These are phyloP conservation scores for Rhazya stricta DNA, from an alignment of 257 asterid genomes.

Conservation along the genomic window DNA sequence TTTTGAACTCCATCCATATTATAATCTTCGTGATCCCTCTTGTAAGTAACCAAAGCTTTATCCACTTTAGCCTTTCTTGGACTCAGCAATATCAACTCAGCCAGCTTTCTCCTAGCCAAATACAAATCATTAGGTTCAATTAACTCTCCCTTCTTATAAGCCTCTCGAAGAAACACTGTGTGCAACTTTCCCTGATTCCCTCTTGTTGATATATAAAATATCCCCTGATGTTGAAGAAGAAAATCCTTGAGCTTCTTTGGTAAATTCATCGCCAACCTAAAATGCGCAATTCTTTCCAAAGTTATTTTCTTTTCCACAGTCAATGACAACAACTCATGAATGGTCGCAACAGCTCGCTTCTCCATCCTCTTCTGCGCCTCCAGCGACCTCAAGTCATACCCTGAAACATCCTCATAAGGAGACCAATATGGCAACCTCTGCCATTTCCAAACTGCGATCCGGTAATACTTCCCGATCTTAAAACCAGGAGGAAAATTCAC, in stretches of 20 bases:
- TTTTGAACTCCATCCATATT: conserved; percentile 24
- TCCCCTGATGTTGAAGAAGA: conserved; percentile 84
- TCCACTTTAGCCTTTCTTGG: conserved; percentile 62
- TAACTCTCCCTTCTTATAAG: conserved; percentile 75
- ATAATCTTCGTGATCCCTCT: conserved; percentile 39
- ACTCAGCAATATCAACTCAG: conserved; percentile 54
- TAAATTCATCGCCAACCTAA: conserved; percentile 67
- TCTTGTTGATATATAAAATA: conserved; percentile 71
- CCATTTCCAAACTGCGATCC: conserved; percentile 91
- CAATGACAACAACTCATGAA: conserved; percentile 62
- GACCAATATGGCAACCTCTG: conserved; percentile 96
- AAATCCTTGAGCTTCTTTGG: conserved; percentile 87
- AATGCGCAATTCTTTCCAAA: conserved; percentile 77
- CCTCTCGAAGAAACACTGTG: conserved; percentile 84
- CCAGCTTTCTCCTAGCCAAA: conserved; percentile 76
- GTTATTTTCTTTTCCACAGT: conserved; percentile 78
- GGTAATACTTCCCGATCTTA: conserved; percentile 75
- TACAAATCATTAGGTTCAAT: conserved; percentile 67
- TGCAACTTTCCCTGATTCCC: conserved; percentile 84
- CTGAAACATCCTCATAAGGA: conserved; percentile 69
- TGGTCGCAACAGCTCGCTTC: conserved; percentile 78
- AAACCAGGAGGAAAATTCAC: conserved; percentile 88
- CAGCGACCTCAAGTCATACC: conserved; percentile 73
- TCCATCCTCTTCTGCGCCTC: conserved; percentile 94
- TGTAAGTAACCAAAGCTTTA: conserved; percentile 40